A percentile compares a stretch with the other conserved stretches of the same genome.
These are phyloP conservation scores for Rhytidhysteron rufulum DNA, from an alignment of 2,329 filamentous ascomycete species.

Conservation along the genomic window DNA sequence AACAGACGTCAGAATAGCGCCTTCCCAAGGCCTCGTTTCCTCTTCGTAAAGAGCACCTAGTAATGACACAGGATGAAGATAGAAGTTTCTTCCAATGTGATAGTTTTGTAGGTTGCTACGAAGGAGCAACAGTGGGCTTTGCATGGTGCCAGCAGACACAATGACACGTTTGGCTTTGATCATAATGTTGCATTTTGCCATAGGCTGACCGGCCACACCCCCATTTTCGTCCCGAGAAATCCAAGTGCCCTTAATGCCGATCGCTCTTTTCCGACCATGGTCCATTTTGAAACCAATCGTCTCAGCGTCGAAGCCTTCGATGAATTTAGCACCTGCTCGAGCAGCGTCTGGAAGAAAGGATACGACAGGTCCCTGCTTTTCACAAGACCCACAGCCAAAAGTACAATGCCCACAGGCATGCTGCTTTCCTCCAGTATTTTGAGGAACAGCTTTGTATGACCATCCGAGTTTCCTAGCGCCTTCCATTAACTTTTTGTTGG, in stretches of 20 bases:
- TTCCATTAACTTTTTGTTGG: slow-evolving; percentile 69
- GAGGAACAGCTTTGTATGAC: slow-evolving; percentile 64
- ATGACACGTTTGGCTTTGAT: slow-evolving; percentile 79
- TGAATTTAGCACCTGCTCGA: slow-evolving; percentile 70
- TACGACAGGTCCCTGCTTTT: slow-evolving; percentile 75
- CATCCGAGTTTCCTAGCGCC: slow-evolving; percentile 72
- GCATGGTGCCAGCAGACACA: slow-evolving; percentile 70
- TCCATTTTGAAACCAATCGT: slow-evolving; percentile 64
- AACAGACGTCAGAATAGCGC: slow-evolving; percentile 74
- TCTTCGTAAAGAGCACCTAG: slow-evolving; percentile 63
- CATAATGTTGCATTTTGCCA: slow-evolving; percentile 57
- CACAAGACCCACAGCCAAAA: slow-evolving; percentile 57
- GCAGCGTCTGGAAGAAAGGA: slow-evolving; percentile 78
- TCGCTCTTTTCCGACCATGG: slow-evolving; percentile 55
- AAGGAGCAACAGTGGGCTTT: slow-evolving; percentile 71
- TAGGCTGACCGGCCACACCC: slow-evolving; percentile 51
- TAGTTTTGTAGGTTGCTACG: slow-evolving; percentile 77
- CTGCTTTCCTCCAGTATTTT: slow-evolving; percentile 70
- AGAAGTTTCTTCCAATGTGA: slow-evolving; percentile 76
- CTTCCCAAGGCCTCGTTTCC: slow-evolving; percentile 61
- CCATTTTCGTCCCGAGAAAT: slow-evolving; percentile 64
- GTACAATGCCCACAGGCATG: slow-evolving; percentile 70
- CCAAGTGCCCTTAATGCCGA: slow-evolving; percentile 73
- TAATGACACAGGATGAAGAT: slow-evolving; percentile 69
- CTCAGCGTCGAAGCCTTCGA: slow-evolving; percentile 76